phyloP scores from a whole-genome alignment of 805 yeast genomes.

The Metschnikowia bowlesiae region DNA sequence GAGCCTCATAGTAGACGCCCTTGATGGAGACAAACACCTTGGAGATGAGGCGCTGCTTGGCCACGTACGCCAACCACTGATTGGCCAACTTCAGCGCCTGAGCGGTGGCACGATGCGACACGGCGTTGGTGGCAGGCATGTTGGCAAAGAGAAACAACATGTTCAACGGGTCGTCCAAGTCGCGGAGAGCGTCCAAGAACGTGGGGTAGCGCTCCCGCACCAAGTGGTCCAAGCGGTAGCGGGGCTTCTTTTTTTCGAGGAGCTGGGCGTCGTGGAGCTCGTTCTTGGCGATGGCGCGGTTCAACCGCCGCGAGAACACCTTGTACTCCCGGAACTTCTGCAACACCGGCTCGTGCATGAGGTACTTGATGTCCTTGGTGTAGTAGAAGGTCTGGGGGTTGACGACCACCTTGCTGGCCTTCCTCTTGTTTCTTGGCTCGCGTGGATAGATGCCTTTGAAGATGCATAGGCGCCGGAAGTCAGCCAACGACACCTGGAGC shows the following conservation, averaged over 20 bases:
- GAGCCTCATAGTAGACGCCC: slow-evolving; percentile 94
- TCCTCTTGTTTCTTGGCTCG: slow-evolving; percentile 92
- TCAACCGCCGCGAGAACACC: slow-evolving; percentile 85
- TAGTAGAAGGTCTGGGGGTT: slow-evolving; percentile 94
- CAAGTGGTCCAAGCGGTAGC: slow-evolving; percentile 81
- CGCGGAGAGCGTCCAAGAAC: slow-evolving; percentile 86
- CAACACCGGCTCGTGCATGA: slow-evolving; percentile 91
- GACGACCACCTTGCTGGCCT: slow-evolving; percentile 97
- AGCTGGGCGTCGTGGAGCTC: slow-evolving; percentile 85
- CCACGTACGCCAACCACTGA: slow-evolving; percentile 93
- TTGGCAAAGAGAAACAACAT: slow-evolving; percentile 92
- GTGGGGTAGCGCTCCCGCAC: slow-evolving; percentile 95
- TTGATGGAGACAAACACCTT: slow-evolving; percentile 95
- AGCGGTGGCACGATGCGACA: slow-evolving; percentile 73
- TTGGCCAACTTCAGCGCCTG: slow-evolving; percentile 84
- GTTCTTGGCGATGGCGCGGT: slow-evolving; percentile 86
- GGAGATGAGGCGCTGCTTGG: slow-evolving; percentile 73
- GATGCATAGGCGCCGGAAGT: slow-evolving; percentile 94
- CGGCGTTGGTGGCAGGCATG: slow-evolving; percentile 88
- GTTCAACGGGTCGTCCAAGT: slow-evolving; percentile 90
- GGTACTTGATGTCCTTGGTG: slow-evolving; percentile 87
- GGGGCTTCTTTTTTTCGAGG: slow-evolving; percentile 75
- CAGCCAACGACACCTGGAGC: slow-evolving; percentile 90
- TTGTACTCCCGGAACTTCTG: slow-evolving; percentile 92
- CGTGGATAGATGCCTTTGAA: slow-evolving; percentile 97